Conservation (phyloP, 768 basidiomycete species). For the Pulveroboletus sp. region DNA sequence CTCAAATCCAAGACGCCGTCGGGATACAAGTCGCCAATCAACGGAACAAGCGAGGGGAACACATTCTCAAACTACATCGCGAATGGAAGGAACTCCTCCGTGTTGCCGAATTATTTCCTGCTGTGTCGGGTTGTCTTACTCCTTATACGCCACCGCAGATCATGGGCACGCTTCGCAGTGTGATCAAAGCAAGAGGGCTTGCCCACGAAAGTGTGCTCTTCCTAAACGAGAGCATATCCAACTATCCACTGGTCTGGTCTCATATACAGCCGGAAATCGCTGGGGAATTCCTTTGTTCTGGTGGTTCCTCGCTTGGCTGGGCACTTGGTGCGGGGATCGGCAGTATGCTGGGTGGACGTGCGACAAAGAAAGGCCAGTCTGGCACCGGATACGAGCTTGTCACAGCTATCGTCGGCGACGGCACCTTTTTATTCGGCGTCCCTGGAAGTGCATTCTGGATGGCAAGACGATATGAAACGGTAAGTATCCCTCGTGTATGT, state of each 20-base stretch:
- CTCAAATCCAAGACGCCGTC: conserved; percentile 39
- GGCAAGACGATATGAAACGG: conserved; percentile 64
- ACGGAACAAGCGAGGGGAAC: conserved; percentile 13
- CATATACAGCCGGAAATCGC: conserved; percentile 53
- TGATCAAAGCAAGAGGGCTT: conserved; percentile 32
- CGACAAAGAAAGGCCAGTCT: conserved; percentile 17
- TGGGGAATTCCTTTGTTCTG: conserved; percentile 53
- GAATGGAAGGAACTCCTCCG: conserved; percentile 28
- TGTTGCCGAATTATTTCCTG: conserved; percentile 30
- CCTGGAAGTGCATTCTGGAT: conserved; percentile 73
- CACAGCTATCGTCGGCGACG: conserved; percentile 64
- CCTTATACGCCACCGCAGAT: conserved; percentile 45
- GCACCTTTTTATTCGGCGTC: conserved; percentile 64
- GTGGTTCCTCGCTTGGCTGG: conserved; percentile 70
- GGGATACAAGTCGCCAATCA: conserved; percentile 9
- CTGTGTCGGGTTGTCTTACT: neutral
- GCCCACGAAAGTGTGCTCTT: conserved; percentile 44
- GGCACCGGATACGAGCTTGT: conserved; percentile 48
- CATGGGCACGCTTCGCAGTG: conserved; percentile 44
- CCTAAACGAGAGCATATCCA: conserved; percentile 65
- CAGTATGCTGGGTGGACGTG: conserved; percentile 43
- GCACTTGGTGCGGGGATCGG: conserved; percentile 64
- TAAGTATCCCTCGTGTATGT: conserved; percentile 28
- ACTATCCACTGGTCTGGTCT: conserved; percentile 51
- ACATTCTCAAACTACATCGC: conserved; percentile 20